A percentile compares a stretch with the other conserved stretches of the same genome.
phyloP scores from a whole-genome alignment of 2,329 filamentous ascomycete genomes.

The Trichoderma gracile region DNA sequence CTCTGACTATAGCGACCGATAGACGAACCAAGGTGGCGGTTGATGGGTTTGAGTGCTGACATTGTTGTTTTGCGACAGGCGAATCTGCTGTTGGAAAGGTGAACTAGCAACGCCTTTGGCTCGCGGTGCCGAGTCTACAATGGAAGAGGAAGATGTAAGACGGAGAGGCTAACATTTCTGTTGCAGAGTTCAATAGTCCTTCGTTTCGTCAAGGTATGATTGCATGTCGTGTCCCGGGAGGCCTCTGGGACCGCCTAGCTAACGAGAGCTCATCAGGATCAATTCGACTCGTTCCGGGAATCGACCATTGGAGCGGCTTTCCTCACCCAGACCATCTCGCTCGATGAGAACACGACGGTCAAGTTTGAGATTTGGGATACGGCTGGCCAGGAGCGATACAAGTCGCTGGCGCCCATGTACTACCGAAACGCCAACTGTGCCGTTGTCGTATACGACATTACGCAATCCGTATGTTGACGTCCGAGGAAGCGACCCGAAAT shows the following conservation, averaged over 20 bases:
- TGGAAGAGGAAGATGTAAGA: not conserved
- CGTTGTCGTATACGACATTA: constrained; percentile 98
- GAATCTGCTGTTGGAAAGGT: constrained; percentile 99
- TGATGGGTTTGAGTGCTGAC: constrained; percentile 23
- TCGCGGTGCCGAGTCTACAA: not conserved
- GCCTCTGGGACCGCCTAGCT: constrained; percentile 26
- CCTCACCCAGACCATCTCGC: constrained; percentile 96
- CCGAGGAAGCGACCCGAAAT: not conserved
- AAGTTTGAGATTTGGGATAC: constrained; percentile 99
- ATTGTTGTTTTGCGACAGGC: constrained; percentile 55
- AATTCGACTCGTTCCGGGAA: constrained; percentile 97
- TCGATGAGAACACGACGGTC: constrained; percentile 97
- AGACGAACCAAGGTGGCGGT: constrained; percentile 24
- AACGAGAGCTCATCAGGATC: constrained; percentile 62
- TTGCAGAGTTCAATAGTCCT: constrained; percentile 90
- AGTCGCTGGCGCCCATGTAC: constrained; percentile 98
- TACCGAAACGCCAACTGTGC: constrained; percentile 99
- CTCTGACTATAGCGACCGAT: constrained; percentile 16
- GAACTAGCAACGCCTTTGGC: constrained; percentile 29
- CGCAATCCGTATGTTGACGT: constrained; percentile 77
- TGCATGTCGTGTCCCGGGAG: not conserved
- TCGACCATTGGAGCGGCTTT: constrained; percentile 98
- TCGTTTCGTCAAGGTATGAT: constrained; percentile 89
- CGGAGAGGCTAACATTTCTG: constrained; percentile 7
- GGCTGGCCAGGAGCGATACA: constrained; percentile 97